A percentile compares a stretch with the other conserved stretches of the same genome.
These are phyloP conservation scores for Umbelopsis sp. DNA, from an alignment of 192 early-diverging fungal species.

Conservation along the genomic window DNA sequence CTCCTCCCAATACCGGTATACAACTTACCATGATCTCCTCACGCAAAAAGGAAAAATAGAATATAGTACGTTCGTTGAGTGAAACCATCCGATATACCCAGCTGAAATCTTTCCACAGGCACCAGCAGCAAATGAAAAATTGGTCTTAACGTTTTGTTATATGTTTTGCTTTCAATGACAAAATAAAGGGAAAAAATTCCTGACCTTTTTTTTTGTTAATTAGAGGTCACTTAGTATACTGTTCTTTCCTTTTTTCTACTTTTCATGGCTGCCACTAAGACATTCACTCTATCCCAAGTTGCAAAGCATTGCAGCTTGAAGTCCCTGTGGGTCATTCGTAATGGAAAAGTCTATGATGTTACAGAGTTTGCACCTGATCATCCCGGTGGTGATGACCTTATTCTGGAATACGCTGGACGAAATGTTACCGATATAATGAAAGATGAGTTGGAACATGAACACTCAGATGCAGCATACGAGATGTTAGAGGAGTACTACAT, in stretches of 20 bases:
- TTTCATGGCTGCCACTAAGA: not conserved
- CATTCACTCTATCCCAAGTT: conserved; percentile 63
- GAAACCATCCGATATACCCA: too few relatives aligned
- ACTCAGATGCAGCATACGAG: conserved; percentile 85
- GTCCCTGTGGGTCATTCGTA: conserved; percentile 83
- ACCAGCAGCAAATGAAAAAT: not conserved
- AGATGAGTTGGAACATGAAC: conserved; percentile 73
- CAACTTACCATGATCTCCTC: too few relatives aligned
- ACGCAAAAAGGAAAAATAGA: too few relatives aligned
- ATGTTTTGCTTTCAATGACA: not conserved
- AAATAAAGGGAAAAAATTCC: not conserved
- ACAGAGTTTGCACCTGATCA: conserved; percentile 88
- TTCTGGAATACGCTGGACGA: conserved; percentile 85
- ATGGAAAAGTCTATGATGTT: conserved; percentile 86
- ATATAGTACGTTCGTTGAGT: too few relatives aligned
- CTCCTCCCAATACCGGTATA: too few relatives aligned
- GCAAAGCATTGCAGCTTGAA: conserved; percentile 66
- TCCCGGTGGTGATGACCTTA: conserved; percentile 89
- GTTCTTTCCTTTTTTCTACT: not conserved
- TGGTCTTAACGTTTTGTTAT: not conserved
- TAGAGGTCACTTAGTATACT: not conserved
- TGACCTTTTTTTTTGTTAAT: conserved; percentile 3
- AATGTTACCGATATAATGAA: conserved; percentile 83
- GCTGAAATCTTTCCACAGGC: not conserved
- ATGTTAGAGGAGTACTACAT: conserved; percentile 84